Conservation (phyloP, 345 rosid genomes). For the Anastatica hierochuntica region DNA sequence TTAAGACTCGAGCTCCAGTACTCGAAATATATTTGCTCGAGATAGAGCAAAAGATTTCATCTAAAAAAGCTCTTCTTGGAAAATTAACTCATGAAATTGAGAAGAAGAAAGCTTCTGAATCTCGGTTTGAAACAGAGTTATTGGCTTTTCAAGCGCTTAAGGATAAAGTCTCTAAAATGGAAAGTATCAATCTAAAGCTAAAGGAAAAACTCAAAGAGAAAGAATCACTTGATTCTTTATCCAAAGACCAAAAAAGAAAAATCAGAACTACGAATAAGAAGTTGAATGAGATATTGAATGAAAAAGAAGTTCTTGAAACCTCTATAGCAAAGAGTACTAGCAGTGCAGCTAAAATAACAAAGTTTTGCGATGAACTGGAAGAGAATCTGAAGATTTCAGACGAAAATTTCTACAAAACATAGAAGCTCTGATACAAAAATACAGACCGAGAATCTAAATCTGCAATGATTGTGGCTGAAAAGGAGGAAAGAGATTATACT, state of each 20-base stretch:
- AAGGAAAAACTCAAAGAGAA: slow-evolving; percentile 7
- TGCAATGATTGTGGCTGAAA: slow-evolving; percentile 38
- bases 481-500: slow-evolving; percentile 34
- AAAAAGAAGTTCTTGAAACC: slow-evolving; percentile 54
- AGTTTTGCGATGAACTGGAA: slow-evolving; percentile 44
- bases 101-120: slow-evolving; percentile 45
- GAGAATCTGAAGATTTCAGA: slow-evolving; percentile 56
- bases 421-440: no score
- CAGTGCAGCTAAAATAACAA: slow-evolving; percentile 35
- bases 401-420: slow-evolving; percentile 48
- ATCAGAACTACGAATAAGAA: slow-evolving; percentile 46
- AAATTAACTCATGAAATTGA: slow-evolving; percentile 47
- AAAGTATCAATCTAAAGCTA: slow-evolving; percentile 22
- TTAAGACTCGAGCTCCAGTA: no score
- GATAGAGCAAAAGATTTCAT: slow-evolving; percentile 38
- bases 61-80: slow-evolving; percentile 37
- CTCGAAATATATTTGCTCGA: no score
- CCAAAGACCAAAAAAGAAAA: slow-evolving; percentile 46
- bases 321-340: slow-evolving; percentile 39
- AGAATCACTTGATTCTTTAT: slow-evolving; percentile 32
- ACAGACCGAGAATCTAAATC: no score
- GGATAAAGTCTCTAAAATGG: slow-evolving; percentile 35
- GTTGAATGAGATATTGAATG: slow-evolving; percentile 45
- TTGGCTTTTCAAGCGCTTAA: slow-evolving; percentile 24
- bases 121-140: slow-evolving; percentile 40